A percentile compares a stretch with the other conserved stretches of the same genome.
phyloP scores from a whole-genome alignment of 2,329 filamentous ascomycete species.

The Bipolaris bicolor region DNA sequence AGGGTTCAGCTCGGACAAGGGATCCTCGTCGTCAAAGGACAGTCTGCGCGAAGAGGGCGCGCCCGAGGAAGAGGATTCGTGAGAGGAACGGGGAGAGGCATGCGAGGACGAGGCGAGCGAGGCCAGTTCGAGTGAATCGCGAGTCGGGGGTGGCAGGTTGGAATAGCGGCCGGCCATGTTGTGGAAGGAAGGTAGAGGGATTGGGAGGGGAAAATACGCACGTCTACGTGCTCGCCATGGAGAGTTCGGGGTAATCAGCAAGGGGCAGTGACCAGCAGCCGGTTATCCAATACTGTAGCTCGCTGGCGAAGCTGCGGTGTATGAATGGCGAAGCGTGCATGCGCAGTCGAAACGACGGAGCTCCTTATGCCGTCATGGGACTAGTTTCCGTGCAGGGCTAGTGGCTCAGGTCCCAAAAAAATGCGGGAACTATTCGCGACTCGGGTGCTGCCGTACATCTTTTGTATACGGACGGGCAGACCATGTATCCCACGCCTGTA shows the following conservation, averaged over 20 bases:
- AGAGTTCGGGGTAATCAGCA: slow-evolving; percentile 1
- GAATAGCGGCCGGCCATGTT: slow-evolving; percentile 50
- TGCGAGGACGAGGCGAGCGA: slow-evolving; percentile 87
- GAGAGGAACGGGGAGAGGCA: slow-evolving; percentile 68
- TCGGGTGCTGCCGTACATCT: slow-evolving; percentile 5
- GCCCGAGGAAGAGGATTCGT: slow-evolving; percentile 78
- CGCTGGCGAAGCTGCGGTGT: slow-evolving; percentile 15
- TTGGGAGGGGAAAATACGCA: slow-evolving; percentile 20
- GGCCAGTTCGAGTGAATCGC: slow-evolving; percentile 95
- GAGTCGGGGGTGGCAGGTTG: slow-evolving; percentile 55
- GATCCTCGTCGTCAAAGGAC: slow-evolving; percentile 87
- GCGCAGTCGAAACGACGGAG: slow-evolving; percentile 23
- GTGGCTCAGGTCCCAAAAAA: slow-evolving; percentile 20
- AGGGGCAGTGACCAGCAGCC: slow-evolving; percentile 23
- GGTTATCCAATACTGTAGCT: slow-evolving; percentile 10
- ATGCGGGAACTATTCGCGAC: slow-evolving; percentile 18
- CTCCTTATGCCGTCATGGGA: slow-evolving; percentile 27
- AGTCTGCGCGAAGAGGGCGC: slow-evolving; percentile 90
- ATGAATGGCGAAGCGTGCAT: slow-evolving; percentile 25
- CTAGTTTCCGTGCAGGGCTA: slow-evolving; percentile 26
- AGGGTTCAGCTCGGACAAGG: slow-evolving; percentile 65
- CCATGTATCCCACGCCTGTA: slow-evolving; percentile 1
- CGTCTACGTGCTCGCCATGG: slow-evolving; percentile 34
- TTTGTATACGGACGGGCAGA: not conserved
- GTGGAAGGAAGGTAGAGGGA: slow-evolving; percentile 14